Conservation (phyloP, 306 rosid genomes). For the Casuarina equisetifolia region DNA sequence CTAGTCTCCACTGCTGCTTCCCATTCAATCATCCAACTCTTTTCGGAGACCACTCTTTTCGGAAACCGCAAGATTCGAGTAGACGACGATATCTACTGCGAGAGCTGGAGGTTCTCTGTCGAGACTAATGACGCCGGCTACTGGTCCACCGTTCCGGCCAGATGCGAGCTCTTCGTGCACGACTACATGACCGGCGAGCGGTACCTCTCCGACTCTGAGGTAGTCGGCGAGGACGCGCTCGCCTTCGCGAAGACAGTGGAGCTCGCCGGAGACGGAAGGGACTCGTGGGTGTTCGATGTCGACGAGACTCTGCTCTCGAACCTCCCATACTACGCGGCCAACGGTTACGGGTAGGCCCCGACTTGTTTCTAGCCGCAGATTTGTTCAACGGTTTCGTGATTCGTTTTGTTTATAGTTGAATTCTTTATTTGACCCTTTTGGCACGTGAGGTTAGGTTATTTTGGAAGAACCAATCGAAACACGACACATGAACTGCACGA, state of each 20-base stretch:
- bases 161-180: slow-evolving; percentile 48
- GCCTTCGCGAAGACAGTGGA: slow-evolving; percentile 39
- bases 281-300: slow-evolving; percentile 85
- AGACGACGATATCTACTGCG: slow-evolving; percentile 49
- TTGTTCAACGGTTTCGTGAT: background rate
- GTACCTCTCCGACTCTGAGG: slow-evolving; percentile 47
- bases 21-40: slow-evolving; percentile 33
- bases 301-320: slow-evolving; percentile 85
- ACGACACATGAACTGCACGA: too few relatives aligned
- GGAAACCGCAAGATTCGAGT: slow-evolving; percentile 15
- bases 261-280: slow-evolving; percentile 48
- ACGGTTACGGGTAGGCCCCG: slow-evolving; percentile 66
- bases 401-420: background rate
- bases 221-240: slow-evolving; percentile 35
- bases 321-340: slow-evolving; percentile 49
- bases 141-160: slow-evolving; percentile 54
- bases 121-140: slow-evolving; percentile 73
- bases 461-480: too few relatives aligned
- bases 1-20: slow-evolving; percentile 24
- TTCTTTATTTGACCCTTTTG: background rate
- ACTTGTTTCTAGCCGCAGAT: background rate
- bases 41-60: slow-evolving; percentile 25
- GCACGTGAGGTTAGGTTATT: background rate
- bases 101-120: slow-evolving; percentile 78
- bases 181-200: slow-evolving; percentile 56